These are phyloP conservation scores for Cladophialophora psammophila DNA, from an alignment of 2,329 filamentous ascomycete genomes.

Conservation along the genomic window DNA sequence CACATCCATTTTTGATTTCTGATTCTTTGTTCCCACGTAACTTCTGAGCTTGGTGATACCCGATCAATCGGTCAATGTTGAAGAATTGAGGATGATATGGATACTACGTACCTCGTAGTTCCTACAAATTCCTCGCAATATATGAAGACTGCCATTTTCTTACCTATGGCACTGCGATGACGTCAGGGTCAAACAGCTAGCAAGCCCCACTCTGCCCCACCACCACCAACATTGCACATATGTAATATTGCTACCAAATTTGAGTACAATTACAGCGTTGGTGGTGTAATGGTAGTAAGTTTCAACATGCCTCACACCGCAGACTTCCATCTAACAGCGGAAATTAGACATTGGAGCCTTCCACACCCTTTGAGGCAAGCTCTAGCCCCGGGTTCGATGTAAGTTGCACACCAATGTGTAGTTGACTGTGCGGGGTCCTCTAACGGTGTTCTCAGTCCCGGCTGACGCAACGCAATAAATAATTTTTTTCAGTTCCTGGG, in stretches of 20 bases:
- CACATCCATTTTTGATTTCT: constrained; percentile 31
- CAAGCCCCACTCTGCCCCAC: too few species aligned
- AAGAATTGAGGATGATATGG: not conserved
- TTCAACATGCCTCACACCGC: not conserved
- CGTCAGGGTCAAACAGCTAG: not conserved
- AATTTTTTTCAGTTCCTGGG: too few species aligned
- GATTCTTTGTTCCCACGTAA: not conserved
- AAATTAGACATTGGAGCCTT: constrained; percentile 6
- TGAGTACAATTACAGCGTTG: constrained; percentile 19
- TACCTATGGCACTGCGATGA: not conserved
- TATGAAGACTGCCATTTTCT: not conserved
- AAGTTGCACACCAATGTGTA: not conserved
- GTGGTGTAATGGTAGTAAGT: constrained; percentile 20
- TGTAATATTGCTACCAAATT: not conserved
- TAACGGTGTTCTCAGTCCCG: not conserved
- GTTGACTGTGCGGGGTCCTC: too few species aligned
- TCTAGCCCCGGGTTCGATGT: constrained; percentile 16
- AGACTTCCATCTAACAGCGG: too few species aligned
- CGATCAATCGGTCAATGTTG: not conserved
- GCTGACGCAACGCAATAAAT: not conserved
- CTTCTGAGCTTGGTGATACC: not conserved
- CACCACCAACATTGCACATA: constrained; percentile 11
- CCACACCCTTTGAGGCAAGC: not conserved
- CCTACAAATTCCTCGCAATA: not conserved
- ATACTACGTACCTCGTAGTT: not conserved